Percentiles rank a stretch among this genome's conserved stretches.
phyloP scores from a whole-genome alignment of 176 grass and related monocot species.

The Zea luxurians region DNA sequence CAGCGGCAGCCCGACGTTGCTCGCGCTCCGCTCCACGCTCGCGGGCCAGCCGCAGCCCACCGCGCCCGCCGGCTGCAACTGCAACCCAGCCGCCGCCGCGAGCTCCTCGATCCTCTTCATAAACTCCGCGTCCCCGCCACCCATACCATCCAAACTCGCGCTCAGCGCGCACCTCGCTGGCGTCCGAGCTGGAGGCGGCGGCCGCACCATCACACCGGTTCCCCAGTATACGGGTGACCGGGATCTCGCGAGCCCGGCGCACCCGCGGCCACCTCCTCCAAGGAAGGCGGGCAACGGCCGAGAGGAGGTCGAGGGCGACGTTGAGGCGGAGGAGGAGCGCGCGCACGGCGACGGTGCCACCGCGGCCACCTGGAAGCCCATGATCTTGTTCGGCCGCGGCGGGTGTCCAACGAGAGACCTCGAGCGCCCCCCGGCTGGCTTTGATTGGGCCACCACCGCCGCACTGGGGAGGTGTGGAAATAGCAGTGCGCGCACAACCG shows the following conservation, averaged over 20 bases:
- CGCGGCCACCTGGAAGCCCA: constrained; percentile 47
- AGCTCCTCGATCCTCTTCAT: constrained; percentile 63
- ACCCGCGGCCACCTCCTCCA: constrained; percentile 10
- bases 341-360: constrained; percentile 35
- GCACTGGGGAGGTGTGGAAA: constrained; percentile 27
- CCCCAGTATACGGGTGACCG: constrained; percentile 29
- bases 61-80: not conserved
- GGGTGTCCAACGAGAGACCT: not conserved
- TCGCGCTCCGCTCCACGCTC: constrained; percentile 54
- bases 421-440: constrained; percentile 16
- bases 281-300: constrained; percentile 36
- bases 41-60: constrained; percentile 41
- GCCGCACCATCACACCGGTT: not conserved
- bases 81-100: constrained; percentile 27
- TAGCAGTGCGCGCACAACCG: not conserved
- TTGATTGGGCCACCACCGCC: constrained; percentile 22
- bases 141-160: constrained; percentile 50
- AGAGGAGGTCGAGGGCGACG: constrained; percentile 45
- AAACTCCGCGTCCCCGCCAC: constrained; percentile 56
- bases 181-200: not conserved
- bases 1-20: constrained; percentile 56
- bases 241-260: constrained; percentile 37
- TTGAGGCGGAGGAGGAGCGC: constrained; percentile 23
- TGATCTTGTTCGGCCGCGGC: not conserved
- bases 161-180: constrained; percentile 38